Base-by-base conservation (phyloP, 345 rosid genomes). In the Aegle marmelos region DNA sequence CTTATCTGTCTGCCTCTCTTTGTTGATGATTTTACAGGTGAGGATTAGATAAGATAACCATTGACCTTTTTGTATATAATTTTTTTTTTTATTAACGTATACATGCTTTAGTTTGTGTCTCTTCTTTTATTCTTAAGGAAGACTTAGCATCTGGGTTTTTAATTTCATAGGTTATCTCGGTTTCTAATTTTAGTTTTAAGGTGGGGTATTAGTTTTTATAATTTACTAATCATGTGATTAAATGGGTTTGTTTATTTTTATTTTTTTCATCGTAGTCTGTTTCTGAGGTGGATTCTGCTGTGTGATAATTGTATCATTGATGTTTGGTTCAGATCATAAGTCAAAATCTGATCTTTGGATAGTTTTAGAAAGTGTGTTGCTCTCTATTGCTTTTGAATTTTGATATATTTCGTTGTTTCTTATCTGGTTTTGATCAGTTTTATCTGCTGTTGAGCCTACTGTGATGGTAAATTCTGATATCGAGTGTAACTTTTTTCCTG, bases 81-180 rank as follows among this genome's bases (percentile, higher is more conserved):
- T 76, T 64, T 60, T 76, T 75, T 76, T 64, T 60, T 76, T 69
- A 39, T 58, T 69, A 70, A 61, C 64, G 13, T 61, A 30, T 68
- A 53, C 16, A 11, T 45, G 50, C 50, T 4, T 75, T 66, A 54
- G 31, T 74, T 58, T 48, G 62, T 69, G 60, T 6, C 59, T 60
- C 36, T 37, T 37, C 68, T 28, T 74, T 78, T 56, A 77, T 74
- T 78, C 73, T 69, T 54, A n/a, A 79, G 84, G 80, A 86, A 77
- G 80, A 75, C 79, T 56, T 65, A 13, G 63, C 60, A 28, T 76
- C 62, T 76, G 64, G 39, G 53, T 9, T 73, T 80, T 75, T 73
- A 62, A 8, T 68, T 59, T 61, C 41, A 71, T 31, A 72, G 65
- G 39, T 69, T 74, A 68, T 78, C 28, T 59, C 76, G 81, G 73